Percentiles rank a stretch among this genome's conserved stretches.
phyloP scores from a whole-genome alignment of 1,284 basidiomycete genomes.

The Microstroma glucosiphilum region DNA sequence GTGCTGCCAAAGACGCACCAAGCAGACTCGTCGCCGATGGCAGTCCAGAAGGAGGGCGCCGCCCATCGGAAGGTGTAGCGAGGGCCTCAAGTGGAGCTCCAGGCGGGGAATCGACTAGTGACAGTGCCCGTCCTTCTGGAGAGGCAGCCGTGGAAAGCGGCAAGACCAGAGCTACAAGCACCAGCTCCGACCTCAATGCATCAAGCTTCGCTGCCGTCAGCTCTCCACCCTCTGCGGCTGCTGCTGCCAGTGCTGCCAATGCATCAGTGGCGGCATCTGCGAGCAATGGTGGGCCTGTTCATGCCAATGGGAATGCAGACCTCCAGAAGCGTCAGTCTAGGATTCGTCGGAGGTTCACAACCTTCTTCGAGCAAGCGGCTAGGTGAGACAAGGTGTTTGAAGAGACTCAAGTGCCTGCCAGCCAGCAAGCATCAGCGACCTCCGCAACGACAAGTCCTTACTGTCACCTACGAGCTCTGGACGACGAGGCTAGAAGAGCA shows the following conservation, averaged over 20 bases:
- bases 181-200: background rate
- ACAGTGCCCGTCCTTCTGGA: too few species aligned
- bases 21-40: background rate
- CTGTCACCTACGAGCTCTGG: too few species aligned
- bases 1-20: background rate
- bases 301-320: background rate
- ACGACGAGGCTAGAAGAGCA: too few species aligned
- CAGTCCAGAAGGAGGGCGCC: background rate
- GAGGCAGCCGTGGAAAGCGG: background rate
- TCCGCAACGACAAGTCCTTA: too few species aligned
- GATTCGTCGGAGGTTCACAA: constrained; percentile 1
- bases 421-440: too few species aligned
- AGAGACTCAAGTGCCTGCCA: too few species aligned
- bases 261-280: background rate
- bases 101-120: too few species aligned
- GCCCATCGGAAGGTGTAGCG: background rate
- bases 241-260: background rate
- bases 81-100: too few species aligned
- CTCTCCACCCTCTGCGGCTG: background rate
- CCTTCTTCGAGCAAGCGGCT: constrained; percentile 7
- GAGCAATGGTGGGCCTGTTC: background rate
- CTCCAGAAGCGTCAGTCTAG: constrained; percentile 2
- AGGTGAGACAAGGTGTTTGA: background rate
- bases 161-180: background rate
- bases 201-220: background rate